Base-by-base conservation (phyloP, 108 stramenopile genomes). In the Cyclotella sp. region DNA sequence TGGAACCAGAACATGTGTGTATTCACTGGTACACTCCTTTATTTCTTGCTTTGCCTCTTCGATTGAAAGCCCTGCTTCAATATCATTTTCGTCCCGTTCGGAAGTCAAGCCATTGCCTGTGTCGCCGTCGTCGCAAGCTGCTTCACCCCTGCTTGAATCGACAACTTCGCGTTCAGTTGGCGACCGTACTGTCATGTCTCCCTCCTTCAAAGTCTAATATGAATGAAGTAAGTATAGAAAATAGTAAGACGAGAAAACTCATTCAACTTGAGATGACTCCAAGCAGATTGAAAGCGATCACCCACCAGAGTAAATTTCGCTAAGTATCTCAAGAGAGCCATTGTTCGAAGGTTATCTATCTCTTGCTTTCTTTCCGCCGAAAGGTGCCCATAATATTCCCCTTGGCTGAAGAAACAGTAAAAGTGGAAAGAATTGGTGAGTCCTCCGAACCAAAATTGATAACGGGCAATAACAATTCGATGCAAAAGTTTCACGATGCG, bases 321-420 rank as follows among this genome's bases (percentile, higher is more conserved):
- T 63, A 78, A 42, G 28, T 59, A 58, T 26, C 47, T 44, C 8
- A 70, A 55, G 6, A 78, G 39, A n/a, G 70, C 52, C 8, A 27
- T 57, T 16, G 63, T 22, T n/a, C 77, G 63, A 26, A 78, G 59
- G 7, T 78, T 66, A 55, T 78, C 77, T 34, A 78, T 57, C 60
- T 71, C 70, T 42, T 58, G 45, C 19, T 46, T 63, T 57, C 70
- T 46, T 29, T n/a, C 53, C 18, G 54, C 10, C 3, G 77, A 66
- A 12, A 78, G 70, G 34, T 28, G 9, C 29, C 53, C 44, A 40
- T 69, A 78, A 28, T 65, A 65, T 16, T 45, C 64, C 6, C 64
- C 64, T 7, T 65, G 44, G 46, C 64, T 65, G 44, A 9, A 30
- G 12, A 21, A 13, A 24, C 44, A 14, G 19, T 18, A 47, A 3